Percentiles rank a stretch among this genome's conserved stretches.
Evolutionary conservation across 2,329 filamentous ascomycete species (phyloP).

Genomic region (Ceratocystis diversiconidia): DNA sequence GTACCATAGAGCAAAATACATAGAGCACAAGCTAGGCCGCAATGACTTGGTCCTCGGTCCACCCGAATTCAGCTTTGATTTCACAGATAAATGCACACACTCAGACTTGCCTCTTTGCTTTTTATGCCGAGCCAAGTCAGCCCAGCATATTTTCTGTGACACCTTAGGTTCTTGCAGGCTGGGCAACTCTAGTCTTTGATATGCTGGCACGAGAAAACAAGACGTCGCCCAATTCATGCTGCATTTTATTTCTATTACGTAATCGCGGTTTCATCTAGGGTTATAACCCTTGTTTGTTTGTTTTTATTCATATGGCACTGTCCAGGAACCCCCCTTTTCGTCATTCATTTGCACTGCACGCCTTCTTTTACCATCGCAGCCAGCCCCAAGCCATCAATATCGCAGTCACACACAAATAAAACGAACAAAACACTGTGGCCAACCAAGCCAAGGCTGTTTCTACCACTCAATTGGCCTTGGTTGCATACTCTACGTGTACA

Average conservation of each 20-base stretch:
- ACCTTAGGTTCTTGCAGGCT: not conserved
- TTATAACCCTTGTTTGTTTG: not conserved
- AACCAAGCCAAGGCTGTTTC: not conserved
- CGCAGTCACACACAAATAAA: not conserved
- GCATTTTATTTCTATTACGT: not conserved
- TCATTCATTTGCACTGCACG: too few species aligned
- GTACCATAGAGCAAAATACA: not conserved
- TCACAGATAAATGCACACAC: not conserved
- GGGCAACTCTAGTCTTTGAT: not conserved
- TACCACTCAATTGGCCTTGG: not conserved
- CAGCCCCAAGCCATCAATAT: not conserved
- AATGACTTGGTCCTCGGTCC: not conserved
- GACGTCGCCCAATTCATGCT: not conserved
- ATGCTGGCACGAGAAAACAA: not conserved
- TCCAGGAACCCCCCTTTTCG: too few species aligned
- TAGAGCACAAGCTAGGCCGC: not conserved
- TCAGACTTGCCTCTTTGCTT: not conserved
- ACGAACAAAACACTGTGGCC: not conserved
- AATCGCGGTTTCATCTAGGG: not conserved
- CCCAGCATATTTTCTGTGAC: not conserved
- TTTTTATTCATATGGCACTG: not conserved
- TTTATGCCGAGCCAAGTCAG: too few species aligned
- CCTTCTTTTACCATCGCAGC: not conserved
- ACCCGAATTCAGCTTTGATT: not conserved
- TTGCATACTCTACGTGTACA: not conserved